Base-by-base conservation (phyloP, 1,139 yeast genomes). In the Dujonia santamariae region DNA sequence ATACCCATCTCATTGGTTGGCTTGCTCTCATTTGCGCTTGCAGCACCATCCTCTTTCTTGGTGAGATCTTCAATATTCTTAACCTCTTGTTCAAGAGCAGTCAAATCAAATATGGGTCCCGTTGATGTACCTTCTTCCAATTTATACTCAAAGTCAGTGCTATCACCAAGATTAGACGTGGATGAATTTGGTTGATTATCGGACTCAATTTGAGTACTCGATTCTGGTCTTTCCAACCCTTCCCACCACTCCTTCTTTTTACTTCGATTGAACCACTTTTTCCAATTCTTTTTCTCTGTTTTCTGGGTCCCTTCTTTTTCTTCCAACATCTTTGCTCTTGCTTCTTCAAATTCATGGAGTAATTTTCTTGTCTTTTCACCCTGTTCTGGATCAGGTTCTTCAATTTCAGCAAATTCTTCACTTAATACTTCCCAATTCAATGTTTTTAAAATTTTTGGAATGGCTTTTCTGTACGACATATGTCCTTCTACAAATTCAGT, bases 341-440 rank as follows among this genome's bases (percentile, higher is more conserved):
- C 95, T 46, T 83, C 88, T 44, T 87, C 96, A 47, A 88, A 85
- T 51, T 92, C 97, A 38, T 72, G 68, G 15, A 92, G 72, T 46
- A 92, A 67, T 51, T 86, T 80, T 40, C 96, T 69, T 50, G 88
- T 94, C 45, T 84, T 78, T 46, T 87, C 88, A 15, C 80, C 75
- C 51, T 83, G 80, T 45, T 86, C 96, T 2, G 95, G 88, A 56
- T 92, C 96, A 0, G 97, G 95, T 50, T 92, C 97, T 52, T 90
- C 97, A 44, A 94, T 90, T 58, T 94, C 99, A 12, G 85, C 82
- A 55, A 94, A 92, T 53, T 90, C 96, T 43, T 92, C 98, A 45
- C 85, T 78, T 33, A 88, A 58, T 3, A 92, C 85, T 41, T 86
- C 85, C 80, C 95, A 85, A 7, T 86, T 88, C 28, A 85, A 53